A percentile compares a stretch with the other conserved stretches of the same genome.
phyloP scores from a whole-genome alignment of 371 early-diverging fungal species.

The Syncephalastrum racemosum region DNA sequence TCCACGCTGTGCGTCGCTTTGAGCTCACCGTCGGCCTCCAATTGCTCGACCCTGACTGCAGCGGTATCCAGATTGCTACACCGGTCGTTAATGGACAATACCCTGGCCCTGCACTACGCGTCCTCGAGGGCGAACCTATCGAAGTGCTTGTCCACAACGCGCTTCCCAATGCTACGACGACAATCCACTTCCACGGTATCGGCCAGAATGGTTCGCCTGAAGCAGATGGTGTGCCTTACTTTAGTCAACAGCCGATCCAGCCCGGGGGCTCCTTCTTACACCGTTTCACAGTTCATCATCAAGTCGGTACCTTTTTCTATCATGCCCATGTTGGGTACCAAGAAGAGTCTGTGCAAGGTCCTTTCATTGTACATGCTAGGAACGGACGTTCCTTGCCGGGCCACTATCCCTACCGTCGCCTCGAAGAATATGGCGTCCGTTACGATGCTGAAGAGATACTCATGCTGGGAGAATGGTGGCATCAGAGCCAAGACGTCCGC shows the following conservation, averaged over 20 bases:
- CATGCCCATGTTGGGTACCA: constrained; percentile 49
- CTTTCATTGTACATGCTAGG: constrained; percentile 44
- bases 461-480: constrained; percentile 53
- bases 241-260: constrained; percentile 57
- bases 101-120: constrained; percentile 49
- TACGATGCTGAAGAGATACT: constrained; percentile 49
- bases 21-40: constrained; percentile 9
- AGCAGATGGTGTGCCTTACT: constrained; percentile 59
- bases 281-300: constrained; percentile 38
- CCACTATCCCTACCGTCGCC: not conserved
- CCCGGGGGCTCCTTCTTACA: constrained; percentile 49
- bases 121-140: constrained; percentile 38
- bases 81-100: constrained; percentile 42
- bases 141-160: constrained; percentile 39
- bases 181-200: constrained; percentile 50
- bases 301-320: constrained; percentile 56
- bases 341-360: constrained; percentile 47
- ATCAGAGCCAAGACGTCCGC: constrained; percentile 18
- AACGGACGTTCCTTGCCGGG: constrained; percentile 20
- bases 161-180: constrained; percentile 9
- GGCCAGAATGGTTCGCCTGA: constrained; percentile 29
- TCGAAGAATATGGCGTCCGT: constrained; percentile 10
- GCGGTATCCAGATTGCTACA: constrained; percentile 27
- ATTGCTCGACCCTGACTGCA: constrained; percentile 23
- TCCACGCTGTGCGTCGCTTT: constrained; percentile 4